phyloP scores from a whole-genome alignment of 2,329 filamentous ascomycete genomes.

The Metarhizium anisopliae region DNA sequence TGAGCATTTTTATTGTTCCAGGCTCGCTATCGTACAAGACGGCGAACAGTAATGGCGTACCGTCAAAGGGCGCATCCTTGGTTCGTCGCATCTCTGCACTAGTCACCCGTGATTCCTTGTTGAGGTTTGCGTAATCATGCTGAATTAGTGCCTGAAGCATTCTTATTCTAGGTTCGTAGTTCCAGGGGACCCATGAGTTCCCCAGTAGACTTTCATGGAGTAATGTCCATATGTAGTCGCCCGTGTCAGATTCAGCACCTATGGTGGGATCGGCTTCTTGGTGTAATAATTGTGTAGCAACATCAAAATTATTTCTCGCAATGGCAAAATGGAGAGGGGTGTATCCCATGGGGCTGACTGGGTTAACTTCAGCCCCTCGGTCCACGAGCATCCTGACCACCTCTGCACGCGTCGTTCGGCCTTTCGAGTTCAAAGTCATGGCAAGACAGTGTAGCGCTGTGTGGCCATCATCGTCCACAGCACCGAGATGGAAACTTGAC shows the following conservation, averaged over 20 bases:
- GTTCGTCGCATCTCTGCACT: too few species aligned
- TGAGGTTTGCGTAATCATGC: background rate
- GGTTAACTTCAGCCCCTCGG: too few species aligned
- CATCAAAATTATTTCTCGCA: too few species aligned
- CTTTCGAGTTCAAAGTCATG: too few species aligned
- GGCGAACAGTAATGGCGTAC: background rate
- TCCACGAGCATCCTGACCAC: too few species aligned
- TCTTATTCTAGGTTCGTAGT: background rate
- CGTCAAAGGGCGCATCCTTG: background rate
- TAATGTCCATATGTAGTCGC: background rate
- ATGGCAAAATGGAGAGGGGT: too few species aligned
- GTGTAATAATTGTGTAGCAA: background rate
- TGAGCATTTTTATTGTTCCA: background rate
- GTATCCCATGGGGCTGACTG: too few species aligned
- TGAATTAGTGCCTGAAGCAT: background rate
- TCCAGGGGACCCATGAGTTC: background rate
- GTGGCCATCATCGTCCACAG: too few species aligned
- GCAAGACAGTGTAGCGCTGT: too few species aligned
- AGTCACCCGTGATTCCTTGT: background rate
- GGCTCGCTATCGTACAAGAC: background rate
- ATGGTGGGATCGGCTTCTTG: background rate
- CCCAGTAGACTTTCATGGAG: background rate
- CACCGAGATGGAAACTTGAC: too few species aligned
- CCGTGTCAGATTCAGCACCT: background rate
- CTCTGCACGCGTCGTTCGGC: too few species aligned